Conservation (phyloP, 1,139 yeast genomes). For the Yamadazyma spencermartinsiae region DNA sequence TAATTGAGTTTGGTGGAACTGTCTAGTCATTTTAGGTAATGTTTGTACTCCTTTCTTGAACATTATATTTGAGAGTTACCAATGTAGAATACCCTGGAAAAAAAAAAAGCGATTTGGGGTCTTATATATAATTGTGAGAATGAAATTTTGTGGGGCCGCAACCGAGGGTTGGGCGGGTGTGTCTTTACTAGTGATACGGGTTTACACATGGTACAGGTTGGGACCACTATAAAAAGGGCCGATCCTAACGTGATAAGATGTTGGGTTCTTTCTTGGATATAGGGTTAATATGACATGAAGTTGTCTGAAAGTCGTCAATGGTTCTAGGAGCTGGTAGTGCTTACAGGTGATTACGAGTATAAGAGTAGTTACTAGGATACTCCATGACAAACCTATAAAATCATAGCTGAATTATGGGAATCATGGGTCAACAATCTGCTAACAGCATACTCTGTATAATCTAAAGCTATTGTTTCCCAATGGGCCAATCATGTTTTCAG, state of each 20-base stretch:
- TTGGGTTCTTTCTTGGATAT: too few relatives aligned
- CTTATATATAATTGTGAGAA: slow-evolving; percentile 1
- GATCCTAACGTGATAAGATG: too few relatives aligned
- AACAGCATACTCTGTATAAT: background rate
- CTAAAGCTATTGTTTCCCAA: background rate
- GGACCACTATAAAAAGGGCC: too few relatives aligned
- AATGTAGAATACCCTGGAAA: too few relatives aligned
- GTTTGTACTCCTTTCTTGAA: slow-evolving; percentile 6
- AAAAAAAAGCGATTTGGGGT: background rate
- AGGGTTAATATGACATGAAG: too few relatives aligned
- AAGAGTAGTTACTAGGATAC: too few relatives aligned
- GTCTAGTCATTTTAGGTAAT: slow-evolving; percentile 17
- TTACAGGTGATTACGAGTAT: too few relatives aligned
- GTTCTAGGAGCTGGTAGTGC: too few relatives aligned
- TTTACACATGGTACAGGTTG: background rate
- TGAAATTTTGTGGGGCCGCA: slow-evolving; percentile 2
- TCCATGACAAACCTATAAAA: too few relatives aligned
- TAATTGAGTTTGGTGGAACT: slow-evolving; percentile 34
- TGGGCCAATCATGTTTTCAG: background rate
- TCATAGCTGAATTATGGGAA: too few relatives aligned
- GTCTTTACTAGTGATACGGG: background rate
- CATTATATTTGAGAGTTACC: slow-evolving; percentile 9
- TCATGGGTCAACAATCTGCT: too few relatives aligned
- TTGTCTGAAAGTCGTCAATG: too few relatives aligned
- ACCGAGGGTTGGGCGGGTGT: background rate